These are phyloP conservation scores for Talaromyces sp. DNA, from an alignment of 2,329 filamentous ascomycete species.

Conservation along the genomic window DNA sequence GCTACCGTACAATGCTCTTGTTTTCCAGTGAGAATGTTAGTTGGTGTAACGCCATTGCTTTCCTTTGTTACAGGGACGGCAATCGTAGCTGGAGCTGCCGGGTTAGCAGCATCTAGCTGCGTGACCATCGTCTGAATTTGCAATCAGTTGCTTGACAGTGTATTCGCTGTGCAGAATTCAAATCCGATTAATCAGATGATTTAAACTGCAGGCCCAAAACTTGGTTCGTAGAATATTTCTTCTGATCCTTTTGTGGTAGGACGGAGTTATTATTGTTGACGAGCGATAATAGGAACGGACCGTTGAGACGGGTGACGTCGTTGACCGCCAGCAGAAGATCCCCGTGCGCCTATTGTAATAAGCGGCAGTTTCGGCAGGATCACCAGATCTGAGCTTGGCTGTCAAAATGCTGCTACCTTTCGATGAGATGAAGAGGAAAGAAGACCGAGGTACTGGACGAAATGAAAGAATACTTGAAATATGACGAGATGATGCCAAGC, in stretches of 20 bases:
- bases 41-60: conserved; percentile 13
- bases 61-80: neutral
- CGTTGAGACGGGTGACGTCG: conserved; percentile 7
- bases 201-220: neutral
- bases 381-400: neutral
- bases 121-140: conserved; percentile 6
- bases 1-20: conserved; percentile 83
- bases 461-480: neutral
- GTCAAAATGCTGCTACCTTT: neutral
- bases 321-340: neutral
- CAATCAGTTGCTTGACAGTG: neutral
- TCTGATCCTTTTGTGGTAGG: neutral
- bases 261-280: conserved; percentile 2
- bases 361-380: neutral
- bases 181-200: neutral
- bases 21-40: conserved; percentile 75
- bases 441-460: neutral
- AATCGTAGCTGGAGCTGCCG: neutral
- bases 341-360: neutral
- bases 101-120: conserved; percentile 6
- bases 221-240: neutral
- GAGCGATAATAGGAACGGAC: neutral
- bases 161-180: neutral
- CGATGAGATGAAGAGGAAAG: neutral
- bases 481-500: neutral